Evolutionary conservation across 2,329 filamentous ascomycete species (phyloP), one percentile per base, ranked within the genome.

Genomic region (Magnaporthiopsis incrustans): DNA sequence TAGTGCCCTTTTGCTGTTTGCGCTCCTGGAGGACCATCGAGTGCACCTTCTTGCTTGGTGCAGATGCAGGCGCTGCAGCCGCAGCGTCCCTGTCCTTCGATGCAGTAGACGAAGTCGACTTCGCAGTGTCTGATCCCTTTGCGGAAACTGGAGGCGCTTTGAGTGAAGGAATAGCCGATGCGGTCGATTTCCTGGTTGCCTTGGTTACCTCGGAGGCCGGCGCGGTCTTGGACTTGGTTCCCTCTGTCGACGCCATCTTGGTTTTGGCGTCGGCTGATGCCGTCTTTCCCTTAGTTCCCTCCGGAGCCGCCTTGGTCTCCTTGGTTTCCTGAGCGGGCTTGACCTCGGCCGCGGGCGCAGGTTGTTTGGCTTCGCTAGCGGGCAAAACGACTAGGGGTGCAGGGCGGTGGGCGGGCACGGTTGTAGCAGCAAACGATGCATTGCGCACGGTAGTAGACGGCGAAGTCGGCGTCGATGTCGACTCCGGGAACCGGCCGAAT

Each of bases 11-110:
- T 38, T 77, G 75, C 65, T 78, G 78, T 63, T 73, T 75, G 10
- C 79, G 76, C 57, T 81, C 81, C 66, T 82, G 77, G 65, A 81
- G 80, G 2, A 71, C 69, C 25, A 76, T 73, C 3, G 81, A 79
- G 0, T 80, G 77, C 25, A 77, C 70, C 67, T 79, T 82, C 68
- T 81, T 82, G 59, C 71, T 75, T 27, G 71, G 67, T 0, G 70
- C 69, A 4, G 69, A 62, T 0, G 66, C 65, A 7, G 63, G 30
- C 14, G 61, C 30, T 26, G 64, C 8, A 18, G 65, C 59, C 4
- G 69, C 67, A 2, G 71, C 66, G 22, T 71, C 70, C n/a, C 15
- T 26, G 33, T 60, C 59, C 33, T 71, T 70, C 7, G 59, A 63
- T 5, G 67, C 62, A 25, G 66, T 65, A 1, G 68, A 64, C 0